phyloP scores from a whole-genome alignment of 106 monocot species.

The Phalaenopsis equestris region DNA sequence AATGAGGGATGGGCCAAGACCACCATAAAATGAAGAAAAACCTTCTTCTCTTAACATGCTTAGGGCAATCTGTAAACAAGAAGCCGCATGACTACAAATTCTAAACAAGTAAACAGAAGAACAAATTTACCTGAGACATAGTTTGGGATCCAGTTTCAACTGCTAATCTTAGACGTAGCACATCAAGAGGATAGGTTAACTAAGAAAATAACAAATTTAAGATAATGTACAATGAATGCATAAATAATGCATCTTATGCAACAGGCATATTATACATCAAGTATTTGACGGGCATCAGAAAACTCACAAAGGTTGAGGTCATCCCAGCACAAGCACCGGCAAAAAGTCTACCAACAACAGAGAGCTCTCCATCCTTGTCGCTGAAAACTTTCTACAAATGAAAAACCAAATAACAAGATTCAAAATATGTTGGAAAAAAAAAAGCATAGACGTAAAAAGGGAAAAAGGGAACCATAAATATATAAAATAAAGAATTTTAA shows the following conservation, averaged over 20 bases:
- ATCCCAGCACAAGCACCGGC: slow-evolving; percentile 99
- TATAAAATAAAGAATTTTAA: slow-evolving; percentile 7
- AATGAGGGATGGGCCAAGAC: slow-evolving; percentile 93
- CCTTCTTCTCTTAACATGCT: slow-evolving; percentile 93
- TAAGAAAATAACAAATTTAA: slow-evolving; percentile 14
- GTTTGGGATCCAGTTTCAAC: slow-evolving; percentile 81
- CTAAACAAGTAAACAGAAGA: neutral
- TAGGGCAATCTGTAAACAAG: slow-evolving; percentile 63
- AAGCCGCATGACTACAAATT: neutral
- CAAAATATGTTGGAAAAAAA: slow-evolving; percentile 1
- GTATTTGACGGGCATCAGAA: neutral
- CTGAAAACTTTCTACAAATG: slow-evolving; percentile 67
- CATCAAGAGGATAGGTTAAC: slow-evolving; percentile 98
- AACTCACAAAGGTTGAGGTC: slow-evolving; percentile 92
- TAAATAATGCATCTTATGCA: neutral
- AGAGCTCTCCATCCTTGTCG: slow-evolving; percentile 67
- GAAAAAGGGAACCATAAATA: neutral
- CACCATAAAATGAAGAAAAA: slow-evolving; percentile 75
- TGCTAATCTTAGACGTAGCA: slow-evolving; percentile 78
- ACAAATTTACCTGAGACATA: slow-evolving; percentile 73
- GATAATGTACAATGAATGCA: neutral
- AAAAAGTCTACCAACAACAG: slow-evolving; percentile 77
- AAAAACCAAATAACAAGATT: slow-evolving; percentile 6
- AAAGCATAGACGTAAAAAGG: neutral
- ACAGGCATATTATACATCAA: neutral